Percentiles rank a stretch among this genome's conserved stretches.
These are phyloP conservation scores for Myochromella boudieri DNA, from an alignment of 768 basidiomycete species.

Conservation along the genomic window DNA sequence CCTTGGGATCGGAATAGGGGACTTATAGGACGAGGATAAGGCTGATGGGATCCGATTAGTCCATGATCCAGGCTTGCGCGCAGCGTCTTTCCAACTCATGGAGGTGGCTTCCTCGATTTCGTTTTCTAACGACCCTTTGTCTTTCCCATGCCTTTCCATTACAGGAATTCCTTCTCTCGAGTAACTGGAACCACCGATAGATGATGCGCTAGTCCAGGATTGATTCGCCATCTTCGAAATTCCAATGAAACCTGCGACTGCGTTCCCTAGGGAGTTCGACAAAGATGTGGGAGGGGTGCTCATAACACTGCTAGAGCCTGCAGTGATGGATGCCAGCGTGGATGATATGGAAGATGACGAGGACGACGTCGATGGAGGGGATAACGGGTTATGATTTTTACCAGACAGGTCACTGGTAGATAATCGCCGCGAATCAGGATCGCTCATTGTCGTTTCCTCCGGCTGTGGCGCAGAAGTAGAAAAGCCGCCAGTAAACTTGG, in stretches of 20 bases:
- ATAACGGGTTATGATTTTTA: conserved; percentile 19
- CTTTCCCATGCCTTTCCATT: conserved; percentile 32
- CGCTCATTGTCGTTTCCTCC: conserved; percentile 3
- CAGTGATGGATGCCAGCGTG: conserved; percentile 33
- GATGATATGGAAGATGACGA: conserved; percentile 55
- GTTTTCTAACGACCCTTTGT: conserved; percentile 27
- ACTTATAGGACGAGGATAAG: conserved; percentile 37
- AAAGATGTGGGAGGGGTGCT: conserved; percentile 62
- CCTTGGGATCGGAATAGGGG: conserved; percentile 28
- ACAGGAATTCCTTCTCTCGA: conserved; percentile 30
- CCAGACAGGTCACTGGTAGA: conserved; percentile 15
- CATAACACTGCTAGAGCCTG: conserved; percentile 41
- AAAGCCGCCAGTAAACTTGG: conserved; percentile 39
- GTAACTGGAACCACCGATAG: conserved; percentile 16
- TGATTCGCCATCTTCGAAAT: conserved; percentile 28
- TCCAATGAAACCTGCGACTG: conserved; percentile 39
- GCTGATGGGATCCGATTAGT: conserved; percentile 37
- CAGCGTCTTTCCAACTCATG: conserved; percentile 36
- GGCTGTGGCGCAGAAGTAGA: conserved; percentile 27
- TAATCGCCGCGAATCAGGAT: conserved; percentile 7
- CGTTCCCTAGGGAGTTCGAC: conserved; percentile 47
- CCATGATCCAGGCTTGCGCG: conserved; percentile 32
- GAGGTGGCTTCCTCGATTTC: conserved; percentile 34
- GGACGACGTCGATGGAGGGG: conserved; percentile 46
- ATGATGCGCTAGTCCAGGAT: background rate